phyloP scores from a whole-genome alignment of 306 rosid species.

The Pterocarpus santalinus region DNA sequence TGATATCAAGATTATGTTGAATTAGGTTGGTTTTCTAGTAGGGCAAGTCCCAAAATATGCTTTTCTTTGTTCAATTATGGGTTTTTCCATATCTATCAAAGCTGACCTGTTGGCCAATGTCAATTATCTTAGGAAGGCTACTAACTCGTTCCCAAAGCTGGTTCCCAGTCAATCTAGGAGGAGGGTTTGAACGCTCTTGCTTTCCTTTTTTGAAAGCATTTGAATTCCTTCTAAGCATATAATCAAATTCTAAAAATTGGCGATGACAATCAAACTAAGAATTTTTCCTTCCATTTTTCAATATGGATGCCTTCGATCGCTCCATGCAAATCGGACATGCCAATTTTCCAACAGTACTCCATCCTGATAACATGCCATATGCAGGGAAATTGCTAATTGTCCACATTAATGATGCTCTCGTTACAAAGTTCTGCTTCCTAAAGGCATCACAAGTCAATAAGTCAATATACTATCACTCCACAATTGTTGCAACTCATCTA shows the following conservation, averaged over 20 bases:
- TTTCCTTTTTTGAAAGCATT: no score
- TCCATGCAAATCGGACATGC: conserved; percentile 16
- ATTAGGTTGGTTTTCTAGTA: no score
- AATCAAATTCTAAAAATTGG: not conserved
- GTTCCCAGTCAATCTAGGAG: not conserved
- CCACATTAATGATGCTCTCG: not conserved
- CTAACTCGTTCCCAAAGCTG: not conserved
- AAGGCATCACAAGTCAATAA: conserved; percentile 8
- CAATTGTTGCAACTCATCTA: not conserved
- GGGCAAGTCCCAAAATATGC: not conserved
- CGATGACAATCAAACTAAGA: conserved; percentile 4
- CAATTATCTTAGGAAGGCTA: not conserved
- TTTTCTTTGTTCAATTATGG: not conserved
- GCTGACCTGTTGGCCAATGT: no score
- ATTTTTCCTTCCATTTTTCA: not conserved
- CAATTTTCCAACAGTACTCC: not conserved
- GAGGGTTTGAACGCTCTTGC: not conserved
- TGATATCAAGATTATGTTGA: no score
- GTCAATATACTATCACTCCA: not conserved
- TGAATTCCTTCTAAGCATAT: no score
- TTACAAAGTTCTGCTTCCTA: not conserved
- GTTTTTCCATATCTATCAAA: no score
- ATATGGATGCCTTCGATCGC: not conserved
- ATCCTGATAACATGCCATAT: not conserved
- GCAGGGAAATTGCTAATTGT: not conserved